Evolutionary conservation across 495 filamentous ascomycete species (phyloP).

Genomic region (Polyplosphaeria fusca): DNA sequence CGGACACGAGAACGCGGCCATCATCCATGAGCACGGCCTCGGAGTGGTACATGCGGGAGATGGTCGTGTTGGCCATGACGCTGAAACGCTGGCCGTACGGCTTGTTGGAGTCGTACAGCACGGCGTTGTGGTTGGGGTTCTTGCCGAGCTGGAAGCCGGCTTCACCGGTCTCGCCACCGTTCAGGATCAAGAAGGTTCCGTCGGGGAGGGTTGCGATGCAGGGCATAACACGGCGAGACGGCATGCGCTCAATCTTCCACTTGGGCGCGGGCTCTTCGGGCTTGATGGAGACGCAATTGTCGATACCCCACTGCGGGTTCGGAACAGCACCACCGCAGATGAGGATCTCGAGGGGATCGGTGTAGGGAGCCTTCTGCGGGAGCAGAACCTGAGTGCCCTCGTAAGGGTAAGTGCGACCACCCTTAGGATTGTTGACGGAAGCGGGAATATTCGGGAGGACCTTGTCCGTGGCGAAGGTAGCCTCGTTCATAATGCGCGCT

Average conservation of each 20-base stretch:
- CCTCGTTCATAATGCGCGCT: slow-evolving; percentile 57
- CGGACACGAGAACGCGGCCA: slow-evolving; percentile 63
- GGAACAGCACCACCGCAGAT: slow-evolving; percentile 60
- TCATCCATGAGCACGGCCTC: slow-evolving; percentile 64
- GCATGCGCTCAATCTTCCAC: slow-evolving; percentile 66
- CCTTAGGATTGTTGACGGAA: slow-evolving; percentile 54
- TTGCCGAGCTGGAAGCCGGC: slow-evolving; percentile 61
- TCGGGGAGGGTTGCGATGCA: slow-evolving; percentile 66
- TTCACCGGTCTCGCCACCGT: slow-evolving; percentile 58
- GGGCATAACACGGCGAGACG: slow-evolving; percentile 59
- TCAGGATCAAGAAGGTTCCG: slow-evolving; percentile 62
- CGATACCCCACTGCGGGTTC: slow-evolving; percentile 49
- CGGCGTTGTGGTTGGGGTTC: slow-evolving; percentile 58
- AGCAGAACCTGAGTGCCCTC: slow-evolving; percentile 58
- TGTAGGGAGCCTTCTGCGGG: slow-evolving; percentile 58
- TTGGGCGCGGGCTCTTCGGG: slow-evolving; percentile 54
- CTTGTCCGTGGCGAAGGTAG: slow-evolving; percentile 53
- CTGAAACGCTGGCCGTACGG: slow-evolving; percentile 56
- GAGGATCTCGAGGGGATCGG: slow-evolving; percentile 52
- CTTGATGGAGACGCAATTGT: slow-evolving; percentile 62
- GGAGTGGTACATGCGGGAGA: slow-evolving; percentile 62
- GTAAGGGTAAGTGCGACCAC: slow-evolving; percentile 60
- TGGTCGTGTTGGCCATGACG: slow-evolving; percentile 63
- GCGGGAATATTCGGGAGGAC: slow-evolving; percentile 59
- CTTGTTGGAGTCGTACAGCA: slow-evolving; percentile 60